A percentile compares a stretch with the other conserved stretches of the same genome.
phyloP scores from a whole-genome alignment of 352 stramenopile species.

The Phytophthora crassamura region DNA sequence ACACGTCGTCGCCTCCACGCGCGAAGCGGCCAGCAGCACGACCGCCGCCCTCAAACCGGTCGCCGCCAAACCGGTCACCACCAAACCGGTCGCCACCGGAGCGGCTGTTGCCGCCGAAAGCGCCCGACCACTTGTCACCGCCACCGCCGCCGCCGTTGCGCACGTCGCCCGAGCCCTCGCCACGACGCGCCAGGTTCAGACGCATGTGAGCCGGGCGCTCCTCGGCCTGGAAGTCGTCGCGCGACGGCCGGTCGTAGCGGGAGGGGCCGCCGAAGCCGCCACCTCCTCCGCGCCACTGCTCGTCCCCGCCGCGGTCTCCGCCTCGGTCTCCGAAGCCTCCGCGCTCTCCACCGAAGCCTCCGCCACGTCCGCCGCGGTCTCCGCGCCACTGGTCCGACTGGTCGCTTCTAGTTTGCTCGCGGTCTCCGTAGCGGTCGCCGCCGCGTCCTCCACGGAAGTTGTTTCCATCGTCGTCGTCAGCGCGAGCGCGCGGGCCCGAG shows the following conservation, averaged over 20 bases:
- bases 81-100: slow-evolving; percentile 41
- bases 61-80: slow-evolving; percentile 34
- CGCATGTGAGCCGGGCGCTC: slow-evolving; percentile 82
- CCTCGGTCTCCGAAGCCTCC: slow-evolving; percentile 33
- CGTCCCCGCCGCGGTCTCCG: slow-evolving; percentile 30
- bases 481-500: slow-evolving; percentile 54
- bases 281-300: slow-evolving; percentile 42
- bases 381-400: slow-evolving; percentile 63
- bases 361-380: slow-evolving; percentile 35
- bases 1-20: slow-evolving; percentile 45
- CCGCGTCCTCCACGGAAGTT: slow-evolving; percentile 49
- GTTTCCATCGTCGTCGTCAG: slow-evolving; percentile 61
- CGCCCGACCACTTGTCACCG: slow-evolving; percentile 63
- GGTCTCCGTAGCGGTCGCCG: slow-evolving; percentile 49
- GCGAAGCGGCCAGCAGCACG: slow-evolving; percentile 45
- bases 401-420: slow-evolving; percentile 54
- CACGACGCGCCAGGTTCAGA: slow-evolving; percentile 73
- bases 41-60: slow-evolving; percentile 37
- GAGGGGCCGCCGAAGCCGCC: slow-evolving; percentile 47
- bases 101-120: slow-evolving; percentile 45
- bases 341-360: slow-evolving; percentile 30
- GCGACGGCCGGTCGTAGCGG: slow-evolving; percentile 71
- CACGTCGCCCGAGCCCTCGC: slow-evolving; percentile 33
- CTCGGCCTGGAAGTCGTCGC: slow-evolving; percentile 62
- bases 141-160: slow-evolving; percentile 39